Base-by-base conservation (phyloP, 345 rosid species). In the Leavenworthia alabamica region DNA sequence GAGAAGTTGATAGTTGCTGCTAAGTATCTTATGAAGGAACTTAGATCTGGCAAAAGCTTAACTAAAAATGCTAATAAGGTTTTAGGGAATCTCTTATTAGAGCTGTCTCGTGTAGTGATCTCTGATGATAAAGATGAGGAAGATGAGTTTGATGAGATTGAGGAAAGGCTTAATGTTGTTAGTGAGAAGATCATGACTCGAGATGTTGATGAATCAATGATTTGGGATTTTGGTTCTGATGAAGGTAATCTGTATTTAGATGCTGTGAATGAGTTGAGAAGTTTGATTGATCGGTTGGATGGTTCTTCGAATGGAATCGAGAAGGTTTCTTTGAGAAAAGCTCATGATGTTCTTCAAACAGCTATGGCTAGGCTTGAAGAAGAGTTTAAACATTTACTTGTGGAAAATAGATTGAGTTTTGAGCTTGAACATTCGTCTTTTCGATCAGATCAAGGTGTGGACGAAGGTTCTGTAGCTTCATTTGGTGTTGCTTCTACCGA, bases 361-460 rank as follows among this genome's bases (percentile, higher is more conserved):
- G 90, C 90, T 3, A 91, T 91, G 98, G 75, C 75, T 19, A 79
- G 95, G 82, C 90, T 91, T 1, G 98, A 84, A 77, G 89, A 86
- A 23, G 98, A 88, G 78, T 88, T 91, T 29, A 81, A 73, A 76
- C 67, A 84, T 73, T 52, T 91, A 40, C 90, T 91, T 58, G 79
- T 80, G 36, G 83, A 83, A 69, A 79, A 81, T 62, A 80, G 73
- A 68, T 81, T 78, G 19, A 84, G 86, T 50, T 79, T 83, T 32
- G 95, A 91, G 70, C 89, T 82, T 1, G 91, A 82, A 53, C 83
- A 71, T 48, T 31, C 76, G 48, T 86, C 90, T 9, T 86, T 86
- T 15, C 83, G 92, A 33, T 86, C 88, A 7, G 96, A 86, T 56
- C 75, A 82, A 44, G 66, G 55, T 44, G 59, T 31, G 3, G 94